These are phyloP conservation scores for Purshia tridentata DNA, from an alignment of 306 rosid genomes.

Conservation along the genomic window DNA sequence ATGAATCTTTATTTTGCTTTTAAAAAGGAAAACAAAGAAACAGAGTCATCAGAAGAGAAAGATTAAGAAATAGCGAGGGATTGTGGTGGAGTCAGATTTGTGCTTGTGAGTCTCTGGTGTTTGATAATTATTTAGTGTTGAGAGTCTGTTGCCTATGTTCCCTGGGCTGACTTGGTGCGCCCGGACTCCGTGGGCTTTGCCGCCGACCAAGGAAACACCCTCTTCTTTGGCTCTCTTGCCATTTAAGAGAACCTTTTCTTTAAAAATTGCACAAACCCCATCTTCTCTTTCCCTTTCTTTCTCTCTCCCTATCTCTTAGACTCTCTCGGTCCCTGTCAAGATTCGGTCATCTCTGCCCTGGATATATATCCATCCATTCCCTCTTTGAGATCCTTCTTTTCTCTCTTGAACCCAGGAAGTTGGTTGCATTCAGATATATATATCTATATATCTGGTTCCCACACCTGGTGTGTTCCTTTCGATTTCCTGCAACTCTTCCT, in stretches of 20 bases:
- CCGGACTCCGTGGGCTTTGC: slow-evolving; percentile 98
- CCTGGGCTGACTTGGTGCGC: slow-evolving; percentile 70
- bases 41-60: slow-evolving; percentile 51
- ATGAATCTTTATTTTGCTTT: slow-evolving; percentile 42
- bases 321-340: slow-evolving; percentile 76
- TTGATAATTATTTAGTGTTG: slow-evolving; percentile 65
- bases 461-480: slow-evolving; percentile 29
- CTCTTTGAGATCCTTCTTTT: slow-evolving; percentile 44
- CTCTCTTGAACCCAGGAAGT: slow-evolving; percentile 51
- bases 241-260: slow-evolving; percentile 71
- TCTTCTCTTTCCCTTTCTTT: slow-evolving; percentile 34
- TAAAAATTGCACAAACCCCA: slow-evolving; percentile 41
- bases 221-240: slow-evolving; percentile 72
- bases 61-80: slow-evolving; percentile 52
- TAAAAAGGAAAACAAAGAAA: slow-evolving; percentile 45
- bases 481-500: slow-evolving; percentile 30
- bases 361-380: slow-evolving; percentile 38
- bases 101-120: slow-evolving; percentile 59
- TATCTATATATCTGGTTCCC: slow-evolving; percentile 47
- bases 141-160: slow-evolving; percentile 79
- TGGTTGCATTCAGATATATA: slow-evolving; percentile 42
- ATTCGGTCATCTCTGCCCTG: slow-evolving; percentile 47
- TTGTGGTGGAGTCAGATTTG: slow-evolving; percentile 93
- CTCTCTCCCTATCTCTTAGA: slow-evolving; percentile 58
- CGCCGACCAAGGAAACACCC: slow-evolving; percentile 95